Conservation (phyloP, 805 yeast genomes). For the Kazachstania viticola region DNA sequence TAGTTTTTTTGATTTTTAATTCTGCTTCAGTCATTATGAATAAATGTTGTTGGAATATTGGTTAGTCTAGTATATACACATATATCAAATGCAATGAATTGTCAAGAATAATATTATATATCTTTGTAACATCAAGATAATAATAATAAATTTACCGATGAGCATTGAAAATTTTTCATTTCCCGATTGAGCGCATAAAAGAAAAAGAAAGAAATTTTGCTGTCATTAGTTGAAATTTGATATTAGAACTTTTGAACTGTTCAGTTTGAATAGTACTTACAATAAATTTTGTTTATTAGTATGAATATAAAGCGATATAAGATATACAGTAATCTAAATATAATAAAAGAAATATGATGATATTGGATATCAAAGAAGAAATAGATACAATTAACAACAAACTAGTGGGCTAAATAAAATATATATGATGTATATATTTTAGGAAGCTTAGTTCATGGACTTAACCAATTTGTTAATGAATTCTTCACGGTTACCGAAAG, state of each 20-base stretch:
- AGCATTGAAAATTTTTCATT: background rate
- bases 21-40: conserved; percentile 30
- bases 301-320: background rate
- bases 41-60: no score
- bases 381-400: background rate
- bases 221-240: no score
- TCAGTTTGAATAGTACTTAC: background rate
- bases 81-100: no score
- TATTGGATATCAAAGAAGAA: background rate
- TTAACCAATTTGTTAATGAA: conserved; percentile 89
- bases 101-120: no score
- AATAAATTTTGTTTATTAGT: background rate
- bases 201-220: no score
- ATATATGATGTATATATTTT: conserved; percentile 1
- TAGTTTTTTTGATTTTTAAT: conserved; percentile 29
- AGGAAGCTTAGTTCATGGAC: conserved; percentile 67
- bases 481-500: conserved; percentile 96
- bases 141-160: background rate
- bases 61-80: no score
- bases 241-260: no score
- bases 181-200: background rate
- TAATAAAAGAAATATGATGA: background rate
- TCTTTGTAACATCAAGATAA: no score
- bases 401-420: background rate
- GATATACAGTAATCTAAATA: background rate